phyloP scores from a whole-genome alignment of 495 filamentous ascomycete species.

The Hypomontagnella submonticulosa region DNA sequence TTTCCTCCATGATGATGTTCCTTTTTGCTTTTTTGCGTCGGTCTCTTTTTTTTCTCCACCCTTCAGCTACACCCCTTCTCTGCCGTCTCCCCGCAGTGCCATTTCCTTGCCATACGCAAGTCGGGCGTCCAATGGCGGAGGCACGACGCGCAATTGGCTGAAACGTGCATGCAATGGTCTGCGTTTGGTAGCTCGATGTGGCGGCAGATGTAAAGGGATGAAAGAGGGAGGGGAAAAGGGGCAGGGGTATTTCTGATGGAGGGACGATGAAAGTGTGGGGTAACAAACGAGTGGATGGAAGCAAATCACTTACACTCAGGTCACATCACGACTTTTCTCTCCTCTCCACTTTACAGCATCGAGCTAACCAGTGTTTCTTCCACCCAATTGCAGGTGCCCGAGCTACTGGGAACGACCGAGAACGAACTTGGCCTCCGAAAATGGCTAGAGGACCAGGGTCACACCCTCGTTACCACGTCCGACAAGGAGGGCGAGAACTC shows the following conservation, averaged over 20 bases:
- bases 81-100: conserved; percentile 38
- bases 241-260: conserved; percentile 11
- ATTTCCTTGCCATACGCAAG: conserved; percentile 31
- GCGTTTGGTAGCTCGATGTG: conserved; percentile 33
- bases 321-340: conserved; percentile 25
- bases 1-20: conserved; percentile 9
- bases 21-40: not conserved
- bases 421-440: conserved; percentile 96
- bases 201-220: conserved; percentile 39
- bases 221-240: conserved; percentile 20
- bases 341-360: conserved; percentile 27
- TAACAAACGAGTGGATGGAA: conserved; percentile 18
- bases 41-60: conserved; percentile 19
- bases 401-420: conserved; percentile 92
- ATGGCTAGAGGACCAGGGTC: conserved; percentile 95
- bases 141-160: conserved; percentile 39
- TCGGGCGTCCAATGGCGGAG: conserved; percentile 24
- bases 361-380: conserved; percentile 39
- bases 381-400: conserved; percentile 70
- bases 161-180: conserved; percentile 38
- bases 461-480: conserved; percentile 95
- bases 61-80: conserved; percentile 10
- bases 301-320: conserved; percentile 6
- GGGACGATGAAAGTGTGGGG: conserved; percentile 23
- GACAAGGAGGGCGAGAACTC: conserved; percentile 97